phyloP scores from a whole-genome alignment of 768 basidiomycete species.

The Suillus cothurnatus region DNA sequence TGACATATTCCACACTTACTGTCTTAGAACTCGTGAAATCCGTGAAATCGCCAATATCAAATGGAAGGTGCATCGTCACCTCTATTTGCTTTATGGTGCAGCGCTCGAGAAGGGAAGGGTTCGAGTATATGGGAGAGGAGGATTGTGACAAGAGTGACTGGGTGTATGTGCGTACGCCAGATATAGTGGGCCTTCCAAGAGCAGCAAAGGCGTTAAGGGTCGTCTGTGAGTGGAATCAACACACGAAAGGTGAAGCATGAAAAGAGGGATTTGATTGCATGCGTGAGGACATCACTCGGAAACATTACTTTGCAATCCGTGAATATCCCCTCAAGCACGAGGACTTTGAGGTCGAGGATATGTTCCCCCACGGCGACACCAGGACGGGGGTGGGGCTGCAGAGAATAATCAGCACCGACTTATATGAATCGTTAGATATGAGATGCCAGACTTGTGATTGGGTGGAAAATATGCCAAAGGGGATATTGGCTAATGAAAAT shows the following conservation, averaged over 20 bases:
- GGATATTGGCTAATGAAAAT: slow-evolving; percentile 8
- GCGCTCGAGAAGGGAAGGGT: neutral
- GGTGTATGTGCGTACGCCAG: neutral
- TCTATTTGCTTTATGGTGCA: neutral
- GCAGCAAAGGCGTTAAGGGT: slow-evolving; percentile 10
- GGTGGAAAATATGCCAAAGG: slow-evolving; percentile 10
- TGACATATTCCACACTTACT: neutral
- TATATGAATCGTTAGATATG: neutral
- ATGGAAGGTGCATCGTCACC: slow-evolving; percentile 8
- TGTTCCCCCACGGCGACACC: slow-evolving; percentile 8
- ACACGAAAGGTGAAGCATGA: neutral
- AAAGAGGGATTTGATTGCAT: neutral
- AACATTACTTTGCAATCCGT: neutral
- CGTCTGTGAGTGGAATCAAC: neutral
- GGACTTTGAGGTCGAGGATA: slow-evolving; percentile 7
- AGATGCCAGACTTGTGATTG: neutral
- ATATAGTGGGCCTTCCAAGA: slow-evolving; percentile 1
- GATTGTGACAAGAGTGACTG: slow-evolving; percentile 1
- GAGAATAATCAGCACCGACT: neutral
- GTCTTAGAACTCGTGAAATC: slow-evolving; percentile 7
- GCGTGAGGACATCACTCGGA: slow-evolving; percentile 4
- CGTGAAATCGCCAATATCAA: slow-evolving; percentile 10
- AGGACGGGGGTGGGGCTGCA: slow-evolving; percentile 2
- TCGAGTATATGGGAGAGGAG: neutral
- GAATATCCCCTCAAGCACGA: neutral